Evolutionary conservation across 2,329 filamentous ascomycete genomes (phyloP), one percentile per base, ranked within the genome.

Genomic region (Ilyonectria destructans): DNA sequence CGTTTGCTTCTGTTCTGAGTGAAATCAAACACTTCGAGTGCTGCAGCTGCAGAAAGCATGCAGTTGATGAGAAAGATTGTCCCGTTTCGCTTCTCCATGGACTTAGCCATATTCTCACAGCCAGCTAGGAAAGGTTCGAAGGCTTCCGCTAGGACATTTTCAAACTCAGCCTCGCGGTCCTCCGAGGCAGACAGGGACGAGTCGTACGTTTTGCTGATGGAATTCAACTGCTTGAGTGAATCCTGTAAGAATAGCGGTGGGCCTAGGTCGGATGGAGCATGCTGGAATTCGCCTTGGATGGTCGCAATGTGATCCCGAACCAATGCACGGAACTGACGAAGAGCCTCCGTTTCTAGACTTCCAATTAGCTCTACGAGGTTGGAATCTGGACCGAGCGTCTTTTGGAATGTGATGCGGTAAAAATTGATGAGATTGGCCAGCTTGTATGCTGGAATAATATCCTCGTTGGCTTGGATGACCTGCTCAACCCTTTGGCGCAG

Each of bases 401-500:
- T 96, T 17, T 90, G 84, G 78, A 98, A 98, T 1, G 95, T 98
- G 69, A 90, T 87, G 33, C 90, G 91, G 82, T 99, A 99, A 82
- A 99, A 99, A 46, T 90, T 91, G 48, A 98, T 87, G 1, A 99
- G 85, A 74, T 97, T 98, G 12, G 94, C 91, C 46, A 98, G 90
- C 79, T 95, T 96, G 84, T 97, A 99, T 37, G 94, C 92, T 56
- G 95, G 85, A 21, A 97, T 93, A 0, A 92, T 92, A 67, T 98
- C 95, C 74, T 98, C 95, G 78, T 97, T 96, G 68, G 93, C 93
- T 75, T 97, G 95, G 17, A 98, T 92, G 21, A 97, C 93, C 75
- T 98, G 93, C 80, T 98, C 95, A 59, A 97, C 90, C 35, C 96
- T 89, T 79, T 98, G 95, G 29, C 93, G 91, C n/a, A 98, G 82